Base-by-base conservation (phyloP, 2,329 filamentous ascomycete species). In the Calonectria pseudoreteaudii region DNA sequence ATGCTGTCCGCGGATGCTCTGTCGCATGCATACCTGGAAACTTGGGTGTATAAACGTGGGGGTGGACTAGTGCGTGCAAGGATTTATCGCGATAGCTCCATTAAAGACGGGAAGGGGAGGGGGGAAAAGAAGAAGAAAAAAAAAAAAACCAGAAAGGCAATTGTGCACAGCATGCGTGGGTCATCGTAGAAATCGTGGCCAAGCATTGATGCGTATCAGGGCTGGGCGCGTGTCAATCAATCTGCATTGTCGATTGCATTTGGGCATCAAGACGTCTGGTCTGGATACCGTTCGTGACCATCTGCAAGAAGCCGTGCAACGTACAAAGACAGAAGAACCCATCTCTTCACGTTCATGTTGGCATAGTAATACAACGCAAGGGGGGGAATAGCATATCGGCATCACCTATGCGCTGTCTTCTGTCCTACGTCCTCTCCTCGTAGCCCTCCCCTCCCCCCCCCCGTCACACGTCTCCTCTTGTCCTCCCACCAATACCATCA, bases 201-300 rank as follows among this genome's bases (percentile, higher is more conserved):
- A 20, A 50, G 20, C 52, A 66, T 66, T 49, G 64, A 36, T 50
- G 23, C 68, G 44, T 50, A n/a, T 23, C 49, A 47, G 26, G 28
- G 28, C 50, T 47, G 31, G n/a, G 44, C 52, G 53, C 52, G 8
- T 60, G 23, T 23, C 20, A 10, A n/a, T 41, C 65, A 26, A 65
- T 75, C 64, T 73, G 62, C 53, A 69, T 41, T 34, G 58, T 75
- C 67, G 50, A 74, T 78, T 38, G 76, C 44, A 47, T 75, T 79
- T 71, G 72, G 77, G 77, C 77, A 79, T 79, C 77, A 79, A 79
- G 72, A 70, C 74, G 68, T 68, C 64, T 49, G 68, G 66, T 70
- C 70, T 76, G 56, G 53, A 64, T 64, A 38, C 36, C 28, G 56
- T 64, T 47, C 36, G 50, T 66, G 65, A 68, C 66, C 68, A 68